A percentile compares a stretch with the other conserved stretches of the same genome.
Conservation (phyloP, 768 basidiomycete genomes). For the Tremella yokohamensis region DNA sequence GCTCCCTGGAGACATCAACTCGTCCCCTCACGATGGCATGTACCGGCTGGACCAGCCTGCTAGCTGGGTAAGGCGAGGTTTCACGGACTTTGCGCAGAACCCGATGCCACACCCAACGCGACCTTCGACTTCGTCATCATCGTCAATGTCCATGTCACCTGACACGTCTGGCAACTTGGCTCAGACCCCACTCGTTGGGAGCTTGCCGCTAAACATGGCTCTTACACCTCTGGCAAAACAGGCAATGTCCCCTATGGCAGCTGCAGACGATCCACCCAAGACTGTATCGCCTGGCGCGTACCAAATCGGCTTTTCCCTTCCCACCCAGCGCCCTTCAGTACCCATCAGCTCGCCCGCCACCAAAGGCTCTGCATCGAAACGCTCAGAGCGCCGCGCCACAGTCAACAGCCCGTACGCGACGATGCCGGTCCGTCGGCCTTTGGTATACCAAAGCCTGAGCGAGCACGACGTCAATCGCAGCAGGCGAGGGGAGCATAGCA, state of each 20-base stretch:
- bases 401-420: no score
- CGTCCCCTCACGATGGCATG: neutral
- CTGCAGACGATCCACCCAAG: conserved; percentile 9
- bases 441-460: no score
- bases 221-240: neutral
- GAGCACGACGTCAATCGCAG: no score
- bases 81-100: conserved; percentile 4
- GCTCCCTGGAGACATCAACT: neutral
- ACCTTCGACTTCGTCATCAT: neutral
- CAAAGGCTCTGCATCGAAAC: no score
- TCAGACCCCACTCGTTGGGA: neutral
- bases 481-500: no score
- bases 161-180: neutral
- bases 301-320: conserved; percentile 27
- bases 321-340: conserved; percentile 1
- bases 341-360: no score
- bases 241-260: neutral
- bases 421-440: no score
- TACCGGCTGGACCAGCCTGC: conserved; percentile 8
- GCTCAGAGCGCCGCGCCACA: no score
- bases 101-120: neutral
- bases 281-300: conserved; percentile 37
- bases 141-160: neutral
- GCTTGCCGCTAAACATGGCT: neutral
- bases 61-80: conserved; percentile 17